Conservation (phyloP, 1,284 basidiomycete genomes). For the Ceratobasidium sp. region DNA sequence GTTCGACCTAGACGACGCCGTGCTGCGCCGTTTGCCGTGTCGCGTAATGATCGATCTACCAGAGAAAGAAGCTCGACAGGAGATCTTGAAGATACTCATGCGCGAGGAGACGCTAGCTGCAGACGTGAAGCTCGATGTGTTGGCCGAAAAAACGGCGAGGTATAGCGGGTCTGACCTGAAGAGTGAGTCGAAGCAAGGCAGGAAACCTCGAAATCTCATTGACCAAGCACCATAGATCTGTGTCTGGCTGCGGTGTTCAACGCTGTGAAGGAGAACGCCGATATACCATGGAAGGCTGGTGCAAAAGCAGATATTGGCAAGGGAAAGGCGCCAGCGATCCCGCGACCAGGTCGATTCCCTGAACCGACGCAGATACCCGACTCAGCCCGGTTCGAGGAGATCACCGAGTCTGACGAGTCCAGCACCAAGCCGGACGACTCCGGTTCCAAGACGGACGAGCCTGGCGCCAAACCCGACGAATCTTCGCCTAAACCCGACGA, state of each 20-base stretch:
- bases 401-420: background rate
- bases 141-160: slow-evolving; percentile 82
- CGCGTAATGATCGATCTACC: slow-evolving; percentile 87
- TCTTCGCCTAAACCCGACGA: no score
- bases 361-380: no score
- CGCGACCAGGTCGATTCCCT: background rate
- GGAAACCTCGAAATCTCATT: background rate
- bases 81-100: slow-evolving; percentile 84
- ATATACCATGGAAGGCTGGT: slow-evolving; percentile 74
- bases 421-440: background rate
- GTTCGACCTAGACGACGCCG: slow-evolving; percentile 87
- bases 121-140: slow-evolving; percentile 73
- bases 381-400: background rate
- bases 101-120: slow-evolving; percentile 78
- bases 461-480: background rate
- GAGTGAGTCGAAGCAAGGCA: slow-evolving; percentile 67
- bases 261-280: slow-evolving; percentile 85
- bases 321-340: background rate
- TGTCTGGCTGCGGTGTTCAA: slow-evolving; percentile 91
- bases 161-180: slow-evolving; percentile 94
- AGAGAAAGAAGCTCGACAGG: slow-evolving; percentile 78
- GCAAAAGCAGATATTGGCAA: background rate
- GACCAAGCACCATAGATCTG: slow-evolving; percentile 69
- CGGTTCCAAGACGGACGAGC: background rate
- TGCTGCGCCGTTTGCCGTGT: slow-evolving; percentile 84